phyloP scores from a whole-genome alignment of 176 grass and related monocot species.

The Zoysia japonica region DNA sequence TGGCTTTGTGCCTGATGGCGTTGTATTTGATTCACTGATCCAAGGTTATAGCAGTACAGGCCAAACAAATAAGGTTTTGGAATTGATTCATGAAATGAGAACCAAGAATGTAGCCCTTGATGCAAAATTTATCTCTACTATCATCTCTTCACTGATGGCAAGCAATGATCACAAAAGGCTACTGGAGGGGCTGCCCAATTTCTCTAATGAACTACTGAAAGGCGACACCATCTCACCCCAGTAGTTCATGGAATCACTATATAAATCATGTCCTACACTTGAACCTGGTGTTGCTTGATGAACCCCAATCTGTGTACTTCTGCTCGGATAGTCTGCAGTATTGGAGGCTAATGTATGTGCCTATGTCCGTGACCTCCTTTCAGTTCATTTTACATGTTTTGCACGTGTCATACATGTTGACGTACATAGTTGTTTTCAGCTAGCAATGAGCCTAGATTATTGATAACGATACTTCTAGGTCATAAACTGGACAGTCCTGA shows the following conservation, averaged over 20 bases:
- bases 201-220: constrained; percentile 12
- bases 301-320: not conserved
- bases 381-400: not conserved
- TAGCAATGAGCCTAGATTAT: not conserved
- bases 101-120: constrained; percentile 51
- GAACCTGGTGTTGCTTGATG: constrained; percentile 12
- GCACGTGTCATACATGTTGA: not conserved
- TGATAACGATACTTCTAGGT: not conserved
- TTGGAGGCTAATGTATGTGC: constrained; percentile 22
- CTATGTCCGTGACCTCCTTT: not conserved
- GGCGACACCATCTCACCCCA: not conserved
- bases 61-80: constrained; percentile 24
- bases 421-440: not conserved
- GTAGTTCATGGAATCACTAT: constrained; percentile 26
- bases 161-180: constrained; percentile 38
- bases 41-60: constrained; percentile 45
- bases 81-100: constrained; percentile 58
- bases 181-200: constrained; percentile 34
- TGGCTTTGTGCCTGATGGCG: constrained; percentile 52
- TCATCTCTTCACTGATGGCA: constrained; percentile 36
- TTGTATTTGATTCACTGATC: constrained; percentile 63
- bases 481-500: not conserved
- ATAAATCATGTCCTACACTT: constrained; percentile 32
- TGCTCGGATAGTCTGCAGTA: constrained; percentile 18
- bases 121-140: constrained; percentile 44